A percentile compares a stretch with the other conserved stretches of the same genome.
These are phyloP conservation scores for Fusarium hainanense DNA, from an alignment of 2,329 filamentous ascomycete species.

Conservation along the genomic window DNA sequence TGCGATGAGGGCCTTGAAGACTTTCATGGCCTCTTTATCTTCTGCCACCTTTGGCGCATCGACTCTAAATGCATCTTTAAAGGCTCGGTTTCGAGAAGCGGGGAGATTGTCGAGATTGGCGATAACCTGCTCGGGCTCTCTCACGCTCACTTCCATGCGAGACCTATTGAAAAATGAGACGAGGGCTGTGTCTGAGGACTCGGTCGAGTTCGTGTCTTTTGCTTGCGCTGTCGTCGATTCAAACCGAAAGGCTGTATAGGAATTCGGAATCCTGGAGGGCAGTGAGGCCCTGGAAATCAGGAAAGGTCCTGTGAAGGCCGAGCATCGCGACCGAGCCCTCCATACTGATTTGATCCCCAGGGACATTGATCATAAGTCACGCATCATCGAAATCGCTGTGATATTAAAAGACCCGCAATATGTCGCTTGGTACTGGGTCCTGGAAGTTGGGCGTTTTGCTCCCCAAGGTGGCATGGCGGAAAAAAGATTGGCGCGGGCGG, in stretches of 20 bases:
- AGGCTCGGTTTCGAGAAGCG: conserved; percentile 43
- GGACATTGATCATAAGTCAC: conserved; percentile 58
- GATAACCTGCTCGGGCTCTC: conserved; percentile 13
- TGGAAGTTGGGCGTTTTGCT: conserved; percentile 10
- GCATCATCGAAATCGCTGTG: conserved; percentile 48
- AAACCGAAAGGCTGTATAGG: conserved; percentile 22
- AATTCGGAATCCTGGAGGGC: conserved; percentile 32
- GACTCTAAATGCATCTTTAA: conserved; percentile 47
- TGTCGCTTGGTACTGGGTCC: conserved; percentile 21
- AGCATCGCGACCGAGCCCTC: conserved; percentile 54
- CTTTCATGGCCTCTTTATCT: conserved; percentile 36
- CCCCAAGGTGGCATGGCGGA: conserved; percentile 13
- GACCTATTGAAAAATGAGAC: not conserved
- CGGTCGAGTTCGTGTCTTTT: not conserved
- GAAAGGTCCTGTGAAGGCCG: conserved; percentile 41
- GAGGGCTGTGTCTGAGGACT: conserved; percentile 13
- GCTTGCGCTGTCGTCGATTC: conserved; percentile 37
- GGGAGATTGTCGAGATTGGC: conserved; percentile 27
- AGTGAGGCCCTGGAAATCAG: conserved; percentile 36
- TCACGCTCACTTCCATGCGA: conserved; percentile 8
- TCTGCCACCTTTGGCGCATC: conserved; percentile 30
- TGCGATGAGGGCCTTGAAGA: conserved; percentile 46
- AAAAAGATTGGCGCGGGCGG: conserved; percentile 34
- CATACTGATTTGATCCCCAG: conserved; percentile 58
- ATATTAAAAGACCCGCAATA: conserved; percentile 16